Conservation (phyloP, 2,329 filamentous ascomycete genomes). For the Geosmithia putterillii region DNA sequence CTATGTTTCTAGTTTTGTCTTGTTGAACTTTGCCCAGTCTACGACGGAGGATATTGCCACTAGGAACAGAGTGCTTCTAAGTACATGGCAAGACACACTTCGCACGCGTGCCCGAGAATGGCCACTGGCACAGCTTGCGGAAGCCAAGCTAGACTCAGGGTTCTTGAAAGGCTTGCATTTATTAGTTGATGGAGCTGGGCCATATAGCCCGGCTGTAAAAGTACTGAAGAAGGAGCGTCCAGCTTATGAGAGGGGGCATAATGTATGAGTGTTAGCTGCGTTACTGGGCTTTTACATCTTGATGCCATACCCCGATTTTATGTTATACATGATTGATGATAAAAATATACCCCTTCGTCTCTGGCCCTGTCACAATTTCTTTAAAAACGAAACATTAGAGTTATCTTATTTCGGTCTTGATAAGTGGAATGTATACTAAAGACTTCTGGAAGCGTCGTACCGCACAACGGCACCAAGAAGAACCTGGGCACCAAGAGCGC, state of each 20-base stretch:
- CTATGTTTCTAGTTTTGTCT: constrained; percentile 11
- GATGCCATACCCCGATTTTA: no score
- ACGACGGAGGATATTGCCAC: constrained; percentile 8
- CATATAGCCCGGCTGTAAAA: constrained; percentile 9
- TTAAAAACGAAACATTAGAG: no score
- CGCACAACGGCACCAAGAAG: constrained; percentile 10
- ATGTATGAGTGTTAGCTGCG: neutral
- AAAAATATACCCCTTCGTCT: no score
- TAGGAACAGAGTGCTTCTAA: constrained; percentile 7
- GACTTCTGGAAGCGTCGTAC: constrained; percentile 4
- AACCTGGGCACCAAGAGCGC: constrained; percentile 13
- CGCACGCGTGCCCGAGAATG: constrained; percentile 11
- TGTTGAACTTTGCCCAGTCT: constrained; percentile 11
- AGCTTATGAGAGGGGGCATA: neutral
- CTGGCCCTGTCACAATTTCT: no score
- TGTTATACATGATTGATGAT: no score
- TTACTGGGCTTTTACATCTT: no score
- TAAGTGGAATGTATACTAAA: neutral
- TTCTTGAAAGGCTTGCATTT: constrained; percentile 10
- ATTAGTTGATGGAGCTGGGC: constrained; percentile 7
- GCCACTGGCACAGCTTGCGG: constrained; percentile 11
- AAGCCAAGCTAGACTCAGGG: constrained; percentile 11
- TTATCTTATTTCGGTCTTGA: no score
- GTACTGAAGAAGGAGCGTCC: constrained; percentile 3
- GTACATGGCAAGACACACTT: constrained; percentile 10